Conservation (phyloP, 805 yeast species). For the Schwanniomyces yamadae region DNA sequence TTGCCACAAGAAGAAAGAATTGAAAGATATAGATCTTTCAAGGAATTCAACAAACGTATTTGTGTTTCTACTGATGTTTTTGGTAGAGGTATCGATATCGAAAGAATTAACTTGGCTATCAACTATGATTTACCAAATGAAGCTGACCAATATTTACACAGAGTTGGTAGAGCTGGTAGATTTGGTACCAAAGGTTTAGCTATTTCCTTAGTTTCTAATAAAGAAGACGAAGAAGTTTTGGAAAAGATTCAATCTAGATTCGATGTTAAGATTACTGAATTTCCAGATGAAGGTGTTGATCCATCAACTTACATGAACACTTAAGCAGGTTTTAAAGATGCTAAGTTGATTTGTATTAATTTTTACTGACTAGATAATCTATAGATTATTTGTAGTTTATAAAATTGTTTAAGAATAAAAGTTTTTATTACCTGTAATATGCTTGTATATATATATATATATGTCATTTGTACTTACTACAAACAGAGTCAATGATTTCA, state of each 20-base stretch:
- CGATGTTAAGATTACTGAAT: slow-evolving; percentile 90
- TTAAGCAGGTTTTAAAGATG: slow-evolving; percentile 26
- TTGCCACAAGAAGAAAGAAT: slow-evolving; percentile 98
- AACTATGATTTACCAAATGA: slow-evolving; percentile 95
- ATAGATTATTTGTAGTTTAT: slow-evolving; percentile 1
- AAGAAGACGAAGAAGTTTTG: slow-evolving; percentile 86
- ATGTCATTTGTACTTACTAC: too few species aligned
- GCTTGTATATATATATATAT: too few species aligned
- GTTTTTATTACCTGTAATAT: slow-evolving; percentile 3
- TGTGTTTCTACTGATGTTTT: slow-evolving; percentile 98
- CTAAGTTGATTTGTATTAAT: background rate
- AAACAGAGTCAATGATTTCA: slow-evolving; percentile 29
- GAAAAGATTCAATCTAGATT: slow-evolving; percentile 94
- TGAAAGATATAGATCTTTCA: slow-evolving; percentile 91
- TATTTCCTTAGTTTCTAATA: slow-evolving; percentile 80
- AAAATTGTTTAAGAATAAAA: slow-evolving; percentile 2
- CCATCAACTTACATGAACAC: slow-evolving; percentile 98
- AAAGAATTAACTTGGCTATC: slow-evolving; percentile 96
- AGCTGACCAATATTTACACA: slow-evolving; percentile 97
- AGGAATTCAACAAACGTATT: slow-evolving; percentile 97
- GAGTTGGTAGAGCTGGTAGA: slow-evolving; percentile 99
- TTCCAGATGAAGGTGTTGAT: slow-evolving; percentile 98
- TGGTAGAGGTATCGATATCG: slow-evolving; percentile 99
- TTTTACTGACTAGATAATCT: background rate
- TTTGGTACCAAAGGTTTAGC: slow-evolving; percentile 99